Percentiles rank a stretch among this genome's conserved stretches.
Evolutionary conservation across 164 flowering plant genomes (phyloP).

Genomic region (Vitis riparia): DNA sequence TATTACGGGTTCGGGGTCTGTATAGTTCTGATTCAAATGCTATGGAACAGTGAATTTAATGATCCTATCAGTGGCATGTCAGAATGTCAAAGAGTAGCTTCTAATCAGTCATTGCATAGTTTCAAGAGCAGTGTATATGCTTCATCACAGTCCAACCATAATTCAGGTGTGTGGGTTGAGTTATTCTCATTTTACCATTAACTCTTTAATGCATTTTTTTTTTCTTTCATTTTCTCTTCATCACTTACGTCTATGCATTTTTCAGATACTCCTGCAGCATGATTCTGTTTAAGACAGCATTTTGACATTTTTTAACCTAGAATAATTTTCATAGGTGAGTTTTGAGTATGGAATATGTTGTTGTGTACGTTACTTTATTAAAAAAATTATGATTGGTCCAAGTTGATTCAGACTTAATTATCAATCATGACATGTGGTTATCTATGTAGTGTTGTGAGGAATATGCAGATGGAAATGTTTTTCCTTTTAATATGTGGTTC

Average conservation of each 20-base stretch:
- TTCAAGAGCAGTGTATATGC: not conserved
- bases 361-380: too few relatives aligned
- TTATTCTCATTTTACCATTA: not conserved
- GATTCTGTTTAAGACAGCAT: not conserved
- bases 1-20: too few relatives aligned
- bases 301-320: not conserved
- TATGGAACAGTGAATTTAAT: slow-evolving; percentile 12
- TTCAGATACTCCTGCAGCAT: not conserved
- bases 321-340: too few relatives aligned
- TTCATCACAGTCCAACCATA: not conserved
- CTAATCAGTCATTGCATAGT: not conserved
- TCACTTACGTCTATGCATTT: not conserved
- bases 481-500: too few relatives aligned
- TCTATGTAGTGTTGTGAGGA: too few relatives aligned
- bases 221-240: not conserved
- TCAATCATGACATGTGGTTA: too few relatives aligned
- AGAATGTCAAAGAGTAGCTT: not conserved
- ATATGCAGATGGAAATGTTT: too few relatives aligned
- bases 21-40: not conserved
- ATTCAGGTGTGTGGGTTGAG: slow-evolving; percentile 11
- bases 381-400: too few relatives aligned
- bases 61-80: not conserved
- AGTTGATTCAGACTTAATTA: too few relatives aligned
- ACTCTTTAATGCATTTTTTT: not conserved
- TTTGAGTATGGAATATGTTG: too few relatives aligned